phyloP scores from a whole-genome alignment of 2,329 filamentous ascomycete genomes.

The Aspergillus intermedius region DNA sequence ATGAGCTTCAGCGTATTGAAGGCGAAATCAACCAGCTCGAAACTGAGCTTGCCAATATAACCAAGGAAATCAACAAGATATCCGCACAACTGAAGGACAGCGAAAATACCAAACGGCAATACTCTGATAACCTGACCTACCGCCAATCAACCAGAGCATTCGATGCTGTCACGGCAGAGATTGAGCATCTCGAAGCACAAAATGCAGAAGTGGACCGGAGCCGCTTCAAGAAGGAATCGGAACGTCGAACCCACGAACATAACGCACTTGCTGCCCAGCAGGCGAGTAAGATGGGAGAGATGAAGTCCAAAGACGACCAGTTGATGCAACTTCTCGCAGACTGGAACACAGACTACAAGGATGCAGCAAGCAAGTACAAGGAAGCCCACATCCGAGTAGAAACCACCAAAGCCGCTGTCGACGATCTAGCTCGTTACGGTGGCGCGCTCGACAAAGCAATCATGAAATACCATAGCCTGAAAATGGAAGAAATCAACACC shows the following conservation, averaged over 20 bases:
- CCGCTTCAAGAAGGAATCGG: conserved; percentile 64
- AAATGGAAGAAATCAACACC: conserved; percentile 97
- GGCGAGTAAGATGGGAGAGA: conserved; percentile 65
- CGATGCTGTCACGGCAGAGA: conserved; percentile 60
- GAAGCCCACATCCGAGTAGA: conserved; percentile 83
- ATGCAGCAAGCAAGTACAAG: conserved; percentile 73
- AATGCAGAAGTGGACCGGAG: conserved; percentile 79
- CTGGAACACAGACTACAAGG: conserved; percentile 80
- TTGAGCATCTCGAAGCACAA: conserved; percentile 66
- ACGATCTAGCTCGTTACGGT: conserved; percentile 77
- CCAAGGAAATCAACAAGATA: conserved; percentile 67
- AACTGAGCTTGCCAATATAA: conserved; percentile 60
- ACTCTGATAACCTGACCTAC: conserved; percentile 81
- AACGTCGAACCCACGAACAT: conserved; percentile 59
- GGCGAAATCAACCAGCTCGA: conserved; percentile 60
- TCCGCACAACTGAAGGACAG: conserved; percentile 71
- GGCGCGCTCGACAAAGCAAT: conserved; percentile 88
- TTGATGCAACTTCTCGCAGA: conserved; percentile 65
- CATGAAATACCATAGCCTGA: conserved; percentile 91
- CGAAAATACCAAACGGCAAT: conserved; percentile 76
- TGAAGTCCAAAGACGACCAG: conserved; percentile 80
- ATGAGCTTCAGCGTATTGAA: conserved; percentile 63
- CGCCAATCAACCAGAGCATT: conserved; percentile 67
- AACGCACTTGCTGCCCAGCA: conserved; percentile 66
- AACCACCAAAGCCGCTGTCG: conserved; percentile 86